phyloP scores from a whole-genome alignment of 1,284 basidiomycete species.

The Porogramme epimiltina region DNA sequence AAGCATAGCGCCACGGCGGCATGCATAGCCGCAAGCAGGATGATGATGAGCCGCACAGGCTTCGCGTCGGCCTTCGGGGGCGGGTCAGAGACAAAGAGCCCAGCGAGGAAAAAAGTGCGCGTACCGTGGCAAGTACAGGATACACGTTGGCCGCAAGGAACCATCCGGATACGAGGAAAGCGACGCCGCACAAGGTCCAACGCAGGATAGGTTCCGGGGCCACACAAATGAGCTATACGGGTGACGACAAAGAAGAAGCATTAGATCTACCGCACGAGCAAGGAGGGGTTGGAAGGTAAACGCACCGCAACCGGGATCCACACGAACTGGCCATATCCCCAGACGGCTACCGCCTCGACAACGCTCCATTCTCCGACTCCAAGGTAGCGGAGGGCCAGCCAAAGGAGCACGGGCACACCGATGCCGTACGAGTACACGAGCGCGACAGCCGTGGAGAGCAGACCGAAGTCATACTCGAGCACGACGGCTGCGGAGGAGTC shows the following conservation, averaged over 20 bases:
- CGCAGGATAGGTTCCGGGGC: slow-evolving; percentile 79
- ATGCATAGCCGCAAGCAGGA: slow-evolving; percentile 72
- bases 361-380: slow-evolving; percentile 87
- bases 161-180: slow-evolving; percentile 77
- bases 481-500: slow-evolving; percentile 31
- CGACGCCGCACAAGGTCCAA: slow-evolving; percentile 77
- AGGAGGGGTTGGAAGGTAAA: slow-evolving; percentile 9
- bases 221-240: slow-evolving; percentile 72
- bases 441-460: slow-evolving; percentile 80
- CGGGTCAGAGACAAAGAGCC: too few relatives aligned
- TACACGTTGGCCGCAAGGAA: slow-evolving; percentile 87
- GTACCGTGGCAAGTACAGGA: slow-evolving; percentile 82
- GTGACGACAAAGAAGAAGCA: too few relatives aligned
- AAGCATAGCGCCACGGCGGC: slow-evolving; percentile 78
- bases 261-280: neutral
- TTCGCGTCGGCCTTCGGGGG: slow-evolving; percentile 81
- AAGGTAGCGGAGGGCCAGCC: slow-evolving; percentile 80
- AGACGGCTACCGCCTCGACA: slow-evolving; percentile 74
- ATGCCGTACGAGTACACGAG: slow-evolving; percentile 88
- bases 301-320: slow-evolving; percentile 81
- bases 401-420: slow-evolving; percentile 76
- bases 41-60: slow-evolving; percentile 76
- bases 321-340: slow-evolving; percentile 76
- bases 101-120: too few relatives aligned
- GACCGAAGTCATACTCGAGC: slow-evolving; percentile 80